phyloP scores from a whole-genome alignment of 1,139 yeast genomes.

The Saccharomyces hybrid region DNA sequence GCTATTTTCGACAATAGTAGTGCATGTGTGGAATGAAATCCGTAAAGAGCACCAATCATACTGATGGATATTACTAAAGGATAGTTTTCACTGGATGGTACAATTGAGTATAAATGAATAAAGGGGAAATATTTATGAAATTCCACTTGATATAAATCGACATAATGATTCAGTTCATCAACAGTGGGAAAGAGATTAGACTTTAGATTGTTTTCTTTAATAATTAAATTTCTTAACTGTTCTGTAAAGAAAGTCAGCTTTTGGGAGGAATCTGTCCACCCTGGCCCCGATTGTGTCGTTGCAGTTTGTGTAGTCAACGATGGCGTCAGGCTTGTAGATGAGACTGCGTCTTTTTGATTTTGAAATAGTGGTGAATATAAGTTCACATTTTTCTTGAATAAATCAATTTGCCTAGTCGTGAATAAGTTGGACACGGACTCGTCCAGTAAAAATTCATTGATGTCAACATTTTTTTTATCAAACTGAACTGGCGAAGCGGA shows the following conservation, averaged over 20 bases:
- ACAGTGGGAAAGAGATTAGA: constrained; percentile 62
- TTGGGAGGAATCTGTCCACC: constrained; percentile 1
- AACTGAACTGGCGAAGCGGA: not conserved
- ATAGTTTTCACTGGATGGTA: constrained; percentile 53
- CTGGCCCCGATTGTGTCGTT: not conserved
- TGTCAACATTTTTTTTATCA: not conserved
- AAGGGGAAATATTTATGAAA: constrained; percentile 79
- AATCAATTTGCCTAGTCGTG: constrained; percentile 52
- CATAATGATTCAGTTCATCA: constrained; percentile 66
- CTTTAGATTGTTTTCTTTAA: constrained; percentile 43
- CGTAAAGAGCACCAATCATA: constrained; percentile 80
- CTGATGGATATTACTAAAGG: constrained; percentile 78
- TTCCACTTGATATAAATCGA: constrained; percentile 60
- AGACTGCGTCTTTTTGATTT: constrained; percentile 4
- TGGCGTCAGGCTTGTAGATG: constrained; percentile 13
- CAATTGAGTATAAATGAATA: constrained; percentile 64
- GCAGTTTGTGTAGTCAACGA: constrained; percentile 14
- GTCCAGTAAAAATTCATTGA: constrained; percentile 3
- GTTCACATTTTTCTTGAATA: constrained; percentile 39
- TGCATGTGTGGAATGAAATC: constrained; percentile 74
- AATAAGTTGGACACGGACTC: constrained; percentile 32
- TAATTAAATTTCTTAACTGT: constrained; percentile 46
- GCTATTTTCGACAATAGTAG: constrained; percentile 70
- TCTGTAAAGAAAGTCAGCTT: constrained; percentile 37
- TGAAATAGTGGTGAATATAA: constrained; percentile 10